These are phyloP conservation scores for Beta macrorhiza DNA, from an alignment of 179 eudicot species.

Conservation along the genomic window DNA sequence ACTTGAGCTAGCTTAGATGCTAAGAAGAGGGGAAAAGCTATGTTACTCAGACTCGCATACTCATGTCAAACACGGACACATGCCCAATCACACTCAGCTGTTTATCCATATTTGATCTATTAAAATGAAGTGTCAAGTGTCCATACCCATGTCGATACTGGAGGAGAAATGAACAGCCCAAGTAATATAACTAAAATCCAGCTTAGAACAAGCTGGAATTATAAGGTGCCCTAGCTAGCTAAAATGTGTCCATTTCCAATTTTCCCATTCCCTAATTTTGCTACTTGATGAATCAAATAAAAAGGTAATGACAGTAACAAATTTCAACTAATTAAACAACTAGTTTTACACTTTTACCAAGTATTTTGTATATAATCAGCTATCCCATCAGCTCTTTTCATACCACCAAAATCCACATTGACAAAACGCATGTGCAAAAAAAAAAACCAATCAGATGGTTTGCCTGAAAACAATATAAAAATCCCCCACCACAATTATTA, in stretches of 20 bases:
- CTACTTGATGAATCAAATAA: no score
- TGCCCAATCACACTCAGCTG: no score
- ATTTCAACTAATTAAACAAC: no score
- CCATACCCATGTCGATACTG: no score
- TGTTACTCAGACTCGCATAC: no score
- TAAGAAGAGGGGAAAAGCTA: neutral
- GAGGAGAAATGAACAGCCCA: no score
- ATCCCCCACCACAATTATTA: neutral
- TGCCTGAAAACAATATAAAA: neutral
- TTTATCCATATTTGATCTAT: no score
- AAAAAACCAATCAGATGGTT: constrained; percentile 1
- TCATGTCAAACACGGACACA: no score
- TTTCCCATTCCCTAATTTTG: neutral
- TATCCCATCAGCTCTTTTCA: neutral
- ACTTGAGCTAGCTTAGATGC: no score
- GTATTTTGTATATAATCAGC: neutral
- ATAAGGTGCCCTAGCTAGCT: neutral
- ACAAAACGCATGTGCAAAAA: neutral
- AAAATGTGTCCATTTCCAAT: neutral
- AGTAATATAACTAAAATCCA: no score
- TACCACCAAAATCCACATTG: neutral
- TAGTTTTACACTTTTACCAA: neutral
- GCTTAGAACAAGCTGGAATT: neutral
- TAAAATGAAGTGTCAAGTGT: no score
- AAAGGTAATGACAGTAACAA: no score